Conservation (phyloP, 768 basidiomycete species). For the Tulasnella sp. region DNA sequence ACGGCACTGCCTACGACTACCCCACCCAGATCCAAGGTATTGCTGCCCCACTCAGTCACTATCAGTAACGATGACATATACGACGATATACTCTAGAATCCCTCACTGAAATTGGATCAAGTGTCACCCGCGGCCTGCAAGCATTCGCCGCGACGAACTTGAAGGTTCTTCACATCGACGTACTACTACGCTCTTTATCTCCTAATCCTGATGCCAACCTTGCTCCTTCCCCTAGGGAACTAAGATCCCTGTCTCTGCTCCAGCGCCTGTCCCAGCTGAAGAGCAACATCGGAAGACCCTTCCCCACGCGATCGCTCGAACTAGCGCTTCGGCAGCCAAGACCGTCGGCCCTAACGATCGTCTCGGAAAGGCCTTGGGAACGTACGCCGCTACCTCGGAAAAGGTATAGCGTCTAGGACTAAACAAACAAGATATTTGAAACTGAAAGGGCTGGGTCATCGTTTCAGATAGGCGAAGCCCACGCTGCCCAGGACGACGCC, state of each 20-base stretch:
- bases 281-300: conserved; percentile 86
- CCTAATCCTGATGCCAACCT: background rate
- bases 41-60: background rate
- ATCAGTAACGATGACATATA: background rate
- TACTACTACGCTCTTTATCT: background rate
- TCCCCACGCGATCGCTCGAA: conserved; percentile 87
- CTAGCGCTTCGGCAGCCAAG: conserved; percentile 58
- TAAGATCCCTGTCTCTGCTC: conserved; percentile 68
- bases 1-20: conserved; percentile 88
- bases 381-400: conserved; percentile 81
- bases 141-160: conserved; percentile 84
- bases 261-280: conserved; percentile 45
- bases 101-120: conserved; percentile 63
- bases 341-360: conserved; percentile 48
- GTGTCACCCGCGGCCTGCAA: conserved; percentile 69
- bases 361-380: conserved; percentile 70
- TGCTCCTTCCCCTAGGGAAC: conserved; percentile 50
- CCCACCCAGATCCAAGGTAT: conserved; percentile 33
- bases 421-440: background rate
- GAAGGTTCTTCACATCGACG: conserved; percentile 43
- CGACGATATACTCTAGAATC: conserved; percentile 55
- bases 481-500: conserved; percentile 72
- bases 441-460: background rate
- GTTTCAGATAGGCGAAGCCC: conserved; percentile 59
- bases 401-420: conserved; percentile 41